phyloP scores from a whole-genome alignment of 2,329 filamentous ascomycete genomes.

The Juglanconis oblonga region DNA sequence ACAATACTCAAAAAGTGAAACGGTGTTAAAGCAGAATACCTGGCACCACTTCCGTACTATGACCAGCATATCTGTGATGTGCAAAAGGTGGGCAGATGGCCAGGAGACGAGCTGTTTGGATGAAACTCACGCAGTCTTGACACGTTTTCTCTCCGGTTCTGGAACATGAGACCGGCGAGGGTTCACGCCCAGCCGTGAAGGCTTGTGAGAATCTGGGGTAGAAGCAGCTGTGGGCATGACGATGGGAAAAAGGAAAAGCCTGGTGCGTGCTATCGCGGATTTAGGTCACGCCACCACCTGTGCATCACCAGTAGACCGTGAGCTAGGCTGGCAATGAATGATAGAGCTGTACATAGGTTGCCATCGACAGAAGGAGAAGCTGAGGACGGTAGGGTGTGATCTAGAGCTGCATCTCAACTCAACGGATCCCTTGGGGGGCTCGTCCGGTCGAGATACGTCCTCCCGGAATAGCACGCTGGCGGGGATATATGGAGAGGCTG shows the following conservation, averaged over 20 bases:
- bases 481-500: constrained; percentile 4
- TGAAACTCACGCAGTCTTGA: constrained; percentile 45
- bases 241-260: background rate
- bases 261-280: background rate
- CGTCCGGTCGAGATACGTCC: background rate
- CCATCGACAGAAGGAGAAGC: constrained; percentile 1
- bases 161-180: constrained; percentile 47
- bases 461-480: background rate
- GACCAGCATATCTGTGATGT: too few species aligned
- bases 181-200: constrained; percentile 45
- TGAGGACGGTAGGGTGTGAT: background rate
- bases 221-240: constrained; percentile 10
- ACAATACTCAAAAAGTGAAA: background rate
- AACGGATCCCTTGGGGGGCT: background rate
- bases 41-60: background rate
- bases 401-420: constrained; percentile 1
- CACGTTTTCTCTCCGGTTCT: constrained; percentile 45
- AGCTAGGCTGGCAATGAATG: constrained; percentile 6
- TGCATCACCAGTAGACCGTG: background rate
- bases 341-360: background rate
- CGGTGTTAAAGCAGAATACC: background rate
- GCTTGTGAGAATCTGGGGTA: background rate
- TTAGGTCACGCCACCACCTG: background rate
- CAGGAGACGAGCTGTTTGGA: background rate
- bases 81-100: background rate